These are phyloP conservation scores for Hypoxylon fragiforme DNA, from an alignment of 495 filamentous ascomycete genomes.

Conservation along the genomic window DNA sequence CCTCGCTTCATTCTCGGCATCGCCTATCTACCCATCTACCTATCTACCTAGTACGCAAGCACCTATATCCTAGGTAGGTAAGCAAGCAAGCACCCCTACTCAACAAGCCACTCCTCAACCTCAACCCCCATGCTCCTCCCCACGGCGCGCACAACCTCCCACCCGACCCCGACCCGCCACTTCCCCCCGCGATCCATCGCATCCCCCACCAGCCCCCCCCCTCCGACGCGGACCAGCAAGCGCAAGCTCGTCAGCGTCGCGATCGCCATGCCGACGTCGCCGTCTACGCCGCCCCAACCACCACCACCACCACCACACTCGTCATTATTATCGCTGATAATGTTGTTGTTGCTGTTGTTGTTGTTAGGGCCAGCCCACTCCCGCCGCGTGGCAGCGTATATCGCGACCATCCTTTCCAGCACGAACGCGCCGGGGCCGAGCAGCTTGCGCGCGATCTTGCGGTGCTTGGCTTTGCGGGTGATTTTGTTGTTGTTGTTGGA, in stretches of 20 bases:
- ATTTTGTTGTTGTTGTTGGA: not conserved
- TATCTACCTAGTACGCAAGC: not conserved
- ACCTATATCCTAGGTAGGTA: too few species aligned
- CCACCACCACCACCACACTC: constrained; percentile 32
- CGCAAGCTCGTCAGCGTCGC: constrained; percentile 80
- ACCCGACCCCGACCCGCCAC: constrained; percentile 75
- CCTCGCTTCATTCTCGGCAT: too few species aligned
- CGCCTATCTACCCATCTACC: too few species aligned
- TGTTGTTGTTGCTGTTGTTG: too few species aligned
- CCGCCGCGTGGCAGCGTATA: constrained; percentile 77
- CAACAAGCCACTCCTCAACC: constrained; percentile 70
- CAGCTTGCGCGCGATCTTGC: constrained; percentile 71
- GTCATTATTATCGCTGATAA: too few species aligned
- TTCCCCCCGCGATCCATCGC: constrained; percentile 65
- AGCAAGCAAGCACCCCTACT: constrained; percentile 38
- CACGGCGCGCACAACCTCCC: constrained; percentile 68
- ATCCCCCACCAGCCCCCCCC: constrained; percentile 48
- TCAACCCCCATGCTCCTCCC: constrained; percentile 72
- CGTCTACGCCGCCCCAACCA: constrained; percentile 45
- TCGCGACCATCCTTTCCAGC: constrained; percentile 83
- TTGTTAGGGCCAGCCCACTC: constrained; percentile 64
- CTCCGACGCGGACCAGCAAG: constrained; percentile 64
- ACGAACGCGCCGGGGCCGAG: constrained; percentile 79
- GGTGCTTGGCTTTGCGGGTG: constrained; percentile 57
- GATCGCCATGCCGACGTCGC: constrained; percentile 71